phyloP scores from a whole-genome alignment of 768 basidiomycete genomes.

The Lentinula edodes region DNA sequence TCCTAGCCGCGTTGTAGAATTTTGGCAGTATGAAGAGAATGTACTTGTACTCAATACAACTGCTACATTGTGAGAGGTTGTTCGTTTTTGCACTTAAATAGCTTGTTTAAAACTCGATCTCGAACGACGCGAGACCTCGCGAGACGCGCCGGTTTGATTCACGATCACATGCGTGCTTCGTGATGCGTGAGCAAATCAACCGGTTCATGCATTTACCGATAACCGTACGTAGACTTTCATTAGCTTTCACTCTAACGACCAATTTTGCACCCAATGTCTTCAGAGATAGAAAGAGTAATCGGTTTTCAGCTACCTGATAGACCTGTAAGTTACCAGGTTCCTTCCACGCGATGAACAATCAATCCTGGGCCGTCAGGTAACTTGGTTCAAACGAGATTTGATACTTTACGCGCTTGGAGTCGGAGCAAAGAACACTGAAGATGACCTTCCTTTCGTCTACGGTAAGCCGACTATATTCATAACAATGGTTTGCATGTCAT shows the following conservation, averaged over 20 bases:
- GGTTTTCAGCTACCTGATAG: constrained; percentile 48
- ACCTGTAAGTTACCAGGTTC: constrained; percentile 35
- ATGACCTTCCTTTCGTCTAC: constrained; percentile 2
- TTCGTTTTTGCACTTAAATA: no score
- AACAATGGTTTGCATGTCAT: not conserved
- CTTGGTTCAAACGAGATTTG: constrained; percentile 83
- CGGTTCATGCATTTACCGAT: not conserved
- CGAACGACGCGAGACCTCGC: not conserved
- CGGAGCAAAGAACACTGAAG: constrained; percentile 72
- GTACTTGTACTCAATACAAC: not conserved
- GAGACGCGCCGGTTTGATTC: not conserved
- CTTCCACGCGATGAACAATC: not conserved
- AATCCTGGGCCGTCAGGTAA: constrained; percentile 41
- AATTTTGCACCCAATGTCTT: constrained; percentile 29
- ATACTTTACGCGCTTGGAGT: constrained; percentile 77
- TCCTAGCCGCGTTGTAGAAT: constrained; percentile 15
- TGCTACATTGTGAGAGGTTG: no score
- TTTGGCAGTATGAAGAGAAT: no score
- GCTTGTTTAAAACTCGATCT: not conserved
- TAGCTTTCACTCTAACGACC: not conserved
- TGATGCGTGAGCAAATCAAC: not conserved
- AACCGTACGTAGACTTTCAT: not conserved
- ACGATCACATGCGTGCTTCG: not conserved
- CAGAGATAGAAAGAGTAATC: constrained; percentile 61
- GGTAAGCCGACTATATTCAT: not conserved